Conservation (phyloP, 2,329 filamentous ascomycete species). For the Colletotrichum sp. region DNA sequence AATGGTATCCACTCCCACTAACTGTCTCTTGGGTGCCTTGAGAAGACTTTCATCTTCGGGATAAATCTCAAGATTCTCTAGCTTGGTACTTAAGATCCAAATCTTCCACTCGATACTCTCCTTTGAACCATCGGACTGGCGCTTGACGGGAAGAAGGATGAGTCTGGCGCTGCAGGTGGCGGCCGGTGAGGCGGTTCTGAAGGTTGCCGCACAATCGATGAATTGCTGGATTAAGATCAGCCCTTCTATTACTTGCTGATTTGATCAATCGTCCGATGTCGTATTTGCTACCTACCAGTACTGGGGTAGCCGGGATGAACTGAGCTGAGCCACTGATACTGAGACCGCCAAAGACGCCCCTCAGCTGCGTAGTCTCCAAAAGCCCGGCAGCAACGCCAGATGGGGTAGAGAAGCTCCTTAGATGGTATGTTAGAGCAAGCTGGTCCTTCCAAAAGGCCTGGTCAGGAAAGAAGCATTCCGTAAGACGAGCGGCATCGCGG, state of each 20-base stretch:
- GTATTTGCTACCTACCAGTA: neutral
- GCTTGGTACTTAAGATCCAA: conserved; percentile 35
- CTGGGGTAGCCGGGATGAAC: neutral
- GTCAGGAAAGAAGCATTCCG: neutral
- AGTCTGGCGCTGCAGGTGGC: conserved; percentile 34
- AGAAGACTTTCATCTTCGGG: conserved; percentile 33
- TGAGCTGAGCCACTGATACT: neutral
- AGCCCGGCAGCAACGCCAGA: neutral
- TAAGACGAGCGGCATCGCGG: neutral
- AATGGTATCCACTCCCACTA: conserved; percentile 20
- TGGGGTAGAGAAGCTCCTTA: neutral
- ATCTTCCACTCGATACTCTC: conserved; percentile 33
- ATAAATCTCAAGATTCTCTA: conserved; percentile 26
- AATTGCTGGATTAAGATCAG: neutral
- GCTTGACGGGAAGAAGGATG: conserved; percentile 30
- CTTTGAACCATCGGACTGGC: neutral
- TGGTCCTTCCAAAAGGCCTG: conserved; percentile 10
- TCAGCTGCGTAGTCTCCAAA: neutral
- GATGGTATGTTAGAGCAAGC: conserved; percentile 10
- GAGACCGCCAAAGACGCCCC: neutral
- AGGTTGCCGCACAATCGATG: conserved; percentile 27
- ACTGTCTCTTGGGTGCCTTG: conserved; percentile 15
- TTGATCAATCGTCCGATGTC: neutral
- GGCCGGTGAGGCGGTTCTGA: conserved; percentile 33
- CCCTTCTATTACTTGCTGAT: neutral